Evolutionary conservation across 2,329 filamentous ascomycete genomes (phyloP).

Genomic region (Aspergillus pseudoterreus): DNA sequence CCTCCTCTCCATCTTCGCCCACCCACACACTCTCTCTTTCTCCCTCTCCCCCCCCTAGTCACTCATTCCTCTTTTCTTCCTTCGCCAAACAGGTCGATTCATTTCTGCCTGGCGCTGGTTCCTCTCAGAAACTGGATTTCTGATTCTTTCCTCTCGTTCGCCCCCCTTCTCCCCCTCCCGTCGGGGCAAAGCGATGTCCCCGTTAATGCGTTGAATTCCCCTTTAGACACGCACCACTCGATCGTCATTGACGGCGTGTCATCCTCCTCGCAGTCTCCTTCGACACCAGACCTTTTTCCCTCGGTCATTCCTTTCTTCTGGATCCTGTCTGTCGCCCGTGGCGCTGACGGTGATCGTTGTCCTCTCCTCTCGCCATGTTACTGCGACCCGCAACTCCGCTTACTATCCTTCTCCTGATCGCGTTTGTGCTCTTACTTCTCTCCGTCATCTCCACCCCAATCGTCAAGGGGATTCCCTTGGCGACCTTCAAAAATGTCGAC

Average conservation of each 20-base stretch:
- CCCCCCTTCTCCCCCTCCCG: neutral
- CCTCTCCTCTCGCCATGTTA: constrained; percentile 54
- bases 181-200: neutral
- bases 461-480: constrained; percentile 78
- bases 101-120: neutral
- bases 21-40: neutral
- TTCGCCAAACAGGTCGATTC: neutral
- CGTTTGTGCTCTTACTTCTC: constrained; percentile 80
- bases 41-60: neutral
- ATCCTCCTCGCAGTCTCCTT: too few species aligned
- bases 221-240: neutral
- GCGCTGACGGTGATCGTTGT: constrained; percentile 6
- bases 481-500: constrained; percentile 68
- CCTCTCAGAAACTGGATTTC: neutral
- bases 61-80: constrained; percentile 1
- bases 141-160: neutral
- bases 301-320: neutral
- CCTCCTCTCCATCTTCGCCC: neutral
- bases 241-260: too few species aligned
- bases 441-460: constrained; percentile 90
- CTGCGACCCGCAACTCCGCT: constrained; percentile 90
- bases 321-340: constrained; percentile 2
- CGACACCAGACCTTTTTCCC: too few species aligned
- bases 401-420: constrained; percentile 75
- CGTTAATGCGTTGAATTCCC: neutral